phyloP scores from a whole-genome alignment of 2,329 filamentous ascomycete genomes.

The Teratosphaeria gauchensis region DNA sequence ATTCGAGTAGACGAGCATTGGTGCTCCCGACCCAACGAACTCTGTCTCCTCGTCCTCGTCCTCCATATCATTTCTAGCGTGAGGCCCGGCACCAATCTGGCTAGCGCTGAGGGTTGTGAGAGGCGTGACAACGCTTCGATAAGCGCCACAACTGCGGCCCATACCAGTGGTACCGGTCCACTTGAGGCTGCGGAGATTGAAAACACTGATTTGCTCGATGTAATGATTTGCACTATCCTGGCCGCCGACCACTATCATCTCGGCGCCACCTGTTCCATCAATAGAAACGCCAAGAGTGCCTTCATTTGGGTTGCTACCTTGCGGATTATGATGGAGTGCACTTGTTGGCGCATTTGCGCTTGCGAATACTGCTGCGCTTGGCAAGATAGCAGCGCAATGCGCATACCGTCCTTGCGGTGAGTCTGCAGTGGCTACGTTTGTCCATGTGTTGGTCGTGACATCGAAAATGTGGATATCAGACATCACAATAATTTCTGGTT shows the following conservation, averaged over 20 bases:
- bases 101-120: slow-evolving; percentile 57
- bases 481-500: slow-evolving; percentile 69
- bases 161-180: slow-evolving; percentile 86
- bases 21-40: slow-evolving; percentile 37
- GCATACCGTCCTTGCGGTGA: slow-evolving; percentile 90
- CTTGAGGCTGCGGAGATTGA: slow-evolving; percentile 88
- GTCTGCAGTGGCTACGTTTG: slow-evolving; percentile 62
- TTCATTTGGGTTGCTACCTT: slow-evolving; percentile 73
- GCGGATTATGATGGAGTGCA: slow-evolving; percentile 80
- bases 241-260: slow-evolving; percentile 94
- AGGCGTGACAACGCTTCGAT: slow-evolving; percentile 87
- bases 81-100: slow-evolving; percentile 53
- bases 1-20: slow-evolving; percentile 96
- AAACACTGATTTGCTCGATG: slow-evolving; percentile 97
- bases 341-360: slow-evolving; percentile 76
- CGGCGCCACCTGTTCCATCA: slow-evolving; percentile 82
- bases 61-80: slow-evolving; percentile 33
- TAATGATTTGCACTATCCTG: slow-evolving; percentile 98
- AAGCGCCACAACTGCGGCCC: slow-evolving; percentile 89
- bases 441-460: slow-evolving; percentile 73
- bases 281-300: slow-evolving; percentile 80
- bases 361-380: slow-evolving; percentile 77
- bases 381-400: slow-evolving; percentile 86
- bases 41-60: slow-evolving; percentile 27
- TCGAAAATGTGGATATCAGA: slow-evolving; percentile 96